Conservation (phyloP, 805 yeast genomes). For the Sugiyamaella boreocaroliniensis region DNA sequence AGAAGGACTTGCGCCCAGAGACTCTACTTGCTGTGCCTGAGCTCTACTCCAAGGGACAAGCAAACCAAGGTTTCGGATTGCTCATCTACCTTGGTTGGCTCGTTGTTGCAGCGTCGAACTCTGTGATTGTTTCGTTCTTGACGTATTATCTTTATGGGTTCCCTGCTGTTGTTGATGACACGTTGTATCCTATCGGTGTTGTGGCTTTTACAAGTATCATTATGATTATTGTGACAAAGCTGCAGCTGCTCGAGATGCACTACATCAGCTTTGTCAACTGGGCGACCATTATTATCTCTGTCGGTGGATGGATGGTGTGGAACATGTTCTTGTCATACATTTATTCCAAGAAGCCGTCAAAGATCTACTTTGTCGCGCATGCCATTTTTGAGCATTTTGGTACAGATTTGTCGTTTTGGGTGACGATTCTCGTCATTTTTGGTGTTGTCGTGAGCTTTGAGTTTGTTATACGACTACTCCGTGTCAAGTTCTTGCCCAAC, state of each 20-base stretch:
- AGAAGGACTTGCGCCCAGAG: slow-evolving; percentile 80
- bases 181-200: slow-evolving; percentile 77
- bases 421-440: slow-evolving; percentile 50
- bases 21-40: slow-evolving; percentile 91
- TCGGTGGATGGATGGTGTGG: slow-evolving; percentile 84
- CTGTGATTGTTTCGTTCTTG: slow-evolving; percentile 63
- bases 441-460: slow-evolving; percentile 63
- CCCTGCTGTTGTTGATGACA: slow-evolving; percentile 57
- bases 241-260: slow-evolving; percentile 74
- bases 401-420: slow-evolving; percentile 81
- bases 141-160: slow-evolving; percentile 67
- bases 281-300: slow-evolving; percentile 61
- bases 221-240: slow-evolving; percentile 65
- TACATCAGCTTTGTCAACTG: slow-evolving; percentile 60
- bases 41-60: slow-evolving; percentile 69
- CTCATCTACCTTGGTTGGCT: slow-evolving; percentile 71
- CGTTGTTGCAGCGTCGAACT: slow-evolving; percentile 63
- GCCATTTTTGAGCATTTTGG: slow-evolving; percentile 74
- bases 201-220: slow-evolving; percentile 67
- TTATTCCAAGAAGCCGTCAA: slow-evolving; percentile 45
- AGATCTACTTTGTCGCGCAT: slow-evolving; percentile 63
- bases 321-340: slow-evolving; percentile 65
- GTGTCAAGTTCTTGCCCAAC: slow-evolving; percentile 51
- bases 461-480: slow-evolving; percentile 50
- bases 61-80: slow-evolving; percentile 67